Percentiles rank a stretch among this genome's conserved stretches.
These are phyloP conservation scores for Podospora conica DNA, from an alignment of 495 filamentous ascomycete genomes.

Conservation along the genomic window DNA sequence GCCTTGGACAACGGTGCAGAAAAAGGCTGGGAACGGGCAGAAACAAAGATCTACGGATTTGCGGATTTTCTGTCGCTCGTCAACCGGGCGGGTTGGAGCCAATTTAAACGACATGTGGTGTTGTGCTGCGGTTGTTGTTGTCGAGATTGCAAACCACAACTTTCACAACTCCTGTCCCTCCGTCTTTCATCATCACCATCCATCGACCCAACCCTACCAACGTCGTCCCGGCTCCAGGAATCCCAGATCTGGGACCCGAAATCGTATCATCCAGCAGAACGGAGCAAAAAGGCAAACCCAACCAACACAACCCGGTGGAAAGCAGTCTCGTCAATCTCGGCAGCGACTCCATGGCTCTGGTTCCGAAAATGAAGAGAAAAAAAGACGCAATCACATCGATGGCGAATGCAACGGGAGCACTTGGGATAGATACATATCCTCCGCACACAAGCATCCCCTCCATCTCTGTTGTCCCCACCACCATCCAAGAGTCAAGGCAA, in stretches of 20 bases:
- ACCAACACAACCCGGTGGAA: not conserved
- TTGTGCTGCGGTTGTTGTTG: not conserved
- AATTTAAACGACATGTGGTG: not conserved
- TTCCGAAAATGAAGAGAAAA: not conserved
- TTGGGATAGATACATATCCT: not conserved
- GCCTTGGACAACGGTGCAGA: not conserved
- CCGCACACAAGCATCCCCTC: not conserved
- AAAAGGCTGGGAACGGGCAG: not conserved
- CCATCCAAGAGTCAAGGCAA: not conserved
- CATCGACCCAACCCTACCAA: not conserved
- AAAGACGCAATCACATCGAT: not conserved
- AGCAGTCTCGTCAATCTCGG: not conserved
- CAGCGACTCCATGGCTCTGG: not conserved
- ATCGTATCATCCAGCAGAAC: not conserved
- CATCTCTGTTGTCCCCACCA: not conserved
- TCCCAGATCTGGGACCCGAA: not conserved
- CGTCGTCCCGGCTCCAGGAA: not conserved
- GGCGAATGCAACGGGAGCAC: not conserved
- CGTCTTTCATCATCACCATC: not conserved
- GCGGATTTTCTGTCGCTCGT: not conserved
- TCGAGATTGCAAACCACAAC: not conserved
- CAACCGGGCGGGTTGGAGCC: not conserved
- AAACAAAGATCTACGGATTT: not conserved
- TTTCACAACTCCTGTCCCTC: not conserved
- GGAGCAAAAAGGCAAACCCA: not conserved